These are phyloP conservation scores for Sporothrix pallida DNA, from an alignment of 2,329 filamentous ascomycete genomes.

Conservation along the genomic window DNA sequence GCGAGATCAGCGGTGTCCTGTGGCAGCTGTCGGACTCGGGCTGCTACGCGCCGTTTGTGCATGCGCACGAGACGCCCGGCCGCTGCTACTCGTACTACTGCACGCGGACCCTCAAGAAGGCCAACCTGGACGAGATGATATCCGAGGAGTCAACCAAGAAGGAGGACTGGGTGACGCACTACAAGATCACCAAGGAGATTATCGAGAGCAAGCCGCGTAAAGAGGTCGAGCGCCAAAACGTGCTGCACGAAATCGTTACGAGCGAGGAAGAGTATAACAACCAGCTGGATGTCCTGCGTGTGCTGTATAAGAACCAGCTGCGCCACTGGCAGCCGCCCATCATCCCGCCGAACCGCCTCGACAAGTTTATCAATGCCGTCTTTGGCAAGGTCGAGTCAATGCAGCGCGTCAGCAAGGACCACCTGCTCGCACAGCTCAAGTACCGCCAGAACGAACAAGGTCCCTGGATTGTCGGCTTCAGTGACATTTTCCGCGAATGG, in stretches of 20 bases:
- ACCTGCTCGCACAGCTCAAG: slow-evolving; percentile 89
- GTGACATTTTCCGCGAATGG: slow-evolving; percentile 97
- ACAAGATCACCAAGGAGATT: slow-evolving; percentile 79
- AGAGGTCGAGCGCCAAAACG: slow-evolving; percentile 91
- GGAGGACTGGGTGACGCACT: slow-evolving; percentile 89
- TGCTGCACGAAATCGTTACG: slow-evolving; percentile 92
- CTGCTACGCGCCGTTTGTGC: slow-evolving; percentile 86
- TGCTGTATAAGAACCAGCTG: slow-evolving; percentile 84
- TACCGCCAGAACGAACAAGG: slow-evolving; percentile 97
- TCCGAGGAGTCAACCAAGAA: slow-evolving; percentile 71
- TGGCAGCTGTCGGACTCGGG: slow-evolving; percentile 91
- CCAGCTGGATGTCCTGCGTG: slow-evolving; percentile 82
- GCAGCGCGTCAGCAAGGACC: slow-evolving; percentile 89
- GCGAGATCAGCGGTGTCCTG: slow-evolving; percentile 83
- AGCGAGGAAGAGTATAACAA: slow-evolving; percentile 91
- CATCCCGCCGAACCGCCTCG: slow-evolving; percentile 76
- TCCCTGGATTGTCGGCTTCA: slow-evolving; percentile 91
- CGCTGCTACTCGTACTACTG: slow-evolving; percentile 95
- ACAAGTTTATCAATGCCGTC: slow-evolving; percentile 80
- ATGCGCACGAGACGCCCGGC: slow-evolving; percentile 70
- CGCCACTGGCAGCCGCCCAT: slow-evolving; percentile 75
- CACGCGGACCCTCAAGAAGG: slow-evolving; percentile 91
- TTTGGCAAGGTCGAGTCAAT: slow-evolving; percentile 92
- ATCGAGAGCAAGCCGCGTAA: slow-evolving; percentile 76
- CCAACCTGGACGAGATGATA: slow-evolving; percentile 78